A percentile compares a stretch with the other conserved stretches of the same genome.
Evolutionary conservation across 176 grass and related monocot species (phyloP).

Genomic region (Sorghum bicolor): Sorghum_bicolor_NCBIv3 NC_012876.2:64614001-64614500

Average conservation of each 20-base stretch:
- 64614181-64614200: background rate
- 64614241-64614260: constrained; percentile 10
- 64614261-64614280: background rate
- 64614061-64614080: constrained; percentile 82
- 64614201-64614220: background rate
- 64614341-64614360: background rate
- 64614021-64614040: constrained; percentile 93
- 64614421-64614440: background rate
- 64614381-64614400: background rate
- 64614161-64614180: constrained; percentile 1
- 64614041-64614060: constrained; percentile 95
- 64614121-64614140: background rate
- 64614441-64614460: background rate
- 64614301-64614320: background rate
- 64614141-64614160: background rate
- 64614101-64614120: constrained; percentile 90
- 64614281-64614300: background rate
- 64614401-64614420: background rate
- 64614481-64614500: background rate
- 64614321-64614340: background rate
- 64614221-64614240: background rate
- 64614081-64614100: constrained; percentile 99
- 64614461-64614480: background rate
- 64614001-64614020: constrained; percentile 90
- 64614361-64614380: background rate